phyloP scores from a whole-genome alignment of 2,329 filamentous ascomycete genomes.

The Arthroderma sp. region DNA sequence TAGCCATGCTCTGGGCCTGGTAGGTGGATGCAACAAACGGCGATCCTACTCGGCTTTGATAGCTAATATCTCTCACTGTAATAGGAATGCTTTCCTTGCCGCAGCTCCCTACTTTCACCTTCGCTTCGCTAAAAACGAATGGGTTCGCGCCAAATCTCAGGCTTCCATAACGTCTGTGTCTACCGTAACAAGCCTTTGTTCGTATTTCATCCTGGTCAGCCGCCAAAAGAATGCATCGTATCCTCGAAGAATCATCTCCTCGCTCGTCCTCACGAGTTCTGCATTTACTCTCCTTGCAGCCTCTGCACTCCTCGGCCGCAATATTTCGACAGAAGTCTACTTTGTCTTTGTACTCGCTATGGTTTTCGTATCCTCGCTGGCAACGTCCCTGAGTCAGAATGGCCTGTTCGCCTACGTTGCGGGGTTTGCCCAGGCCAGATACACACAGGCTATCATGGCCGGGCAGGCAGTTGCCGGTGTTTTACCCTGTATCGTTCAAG shows the following conservation, averaged over 20 bases:
- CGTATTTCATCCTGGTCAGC: slow-evolving; percentile 64
- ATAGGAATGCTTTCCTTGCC: slow-evolving; percentile 95
- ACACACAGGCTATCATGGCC: slow-evolving; percentile 92
- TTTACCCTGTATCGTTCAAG: slow-evolving; percentile 74
- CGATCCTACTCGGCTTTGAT: neutral
- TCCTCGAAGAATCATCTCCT: slow-evolving; percentile 66
- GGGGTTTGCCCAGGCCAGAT: slow-evolving; percentile 72
- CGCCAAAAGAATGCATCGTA: slow-evolving; percentile 77
- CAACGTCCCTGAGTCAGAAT: slow-evolving; percentile 80
- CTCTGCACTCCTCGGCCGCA: slow-evolving; percentile 59
- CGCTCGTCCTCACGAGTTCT: slow-evolving; percentile 62
- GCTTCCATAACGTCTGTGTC: slow-evolving; percentile 78
- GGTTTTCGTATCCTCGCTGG: slow-evolving; percentile 66
- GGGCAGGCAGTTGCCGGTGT: slow-evolving; percentile 89
- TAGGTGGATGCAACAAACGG: slow-evolving; percentile 33
- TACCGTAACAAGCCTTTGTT: slow-evolving; percentile 65
- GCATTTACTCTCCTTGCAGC: slow-evolving; percentile 67
- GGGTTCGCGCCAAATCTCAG: slow-evolving; percentile 72
- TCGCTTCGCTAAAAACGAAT: slow-evolving; percentile 59
- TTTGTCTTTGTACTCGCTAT: slow-evolving; percentile 70
- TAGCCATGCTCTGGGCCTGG: slow-evolving; percentile 98
- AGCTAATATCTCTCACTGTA: neutral
- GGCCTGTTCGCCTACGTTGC: slow-evolving; percentile 85
- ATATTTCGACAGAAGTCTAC: slow-evolving; percentile 52
- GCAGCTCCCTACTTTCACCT: slow-evolving; percentile 84